A percentile compares a stretch with the other conserved stretches of the same genome.
phyloP scores from a whole-genome alignment of 768 basidiomycete species.

The Candolleomyces eurysporus region DNA sequence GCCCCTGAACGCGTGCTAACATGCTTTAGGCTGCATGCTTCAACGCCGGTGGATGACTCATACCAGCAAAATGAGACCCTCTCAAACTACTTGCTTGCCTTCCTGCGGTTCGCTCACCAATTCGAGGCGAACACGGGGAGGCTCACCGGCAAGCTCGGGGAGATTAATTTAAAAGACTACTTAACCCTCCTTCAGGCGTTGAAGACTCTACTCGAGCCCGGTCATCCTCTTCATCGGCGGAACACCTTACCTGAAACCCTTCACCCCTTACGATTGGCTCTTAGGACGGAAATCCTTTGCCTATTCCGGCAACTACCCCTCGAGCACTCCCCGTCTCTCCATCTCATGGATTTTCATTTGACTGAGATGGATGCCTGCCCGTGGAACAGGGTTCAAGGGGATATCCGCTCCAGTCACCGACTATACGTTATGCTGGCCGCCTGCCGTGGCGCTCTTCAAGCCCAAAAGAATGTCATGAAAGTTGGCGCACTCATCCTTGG shows the following conservation, averaged over 20 bases:
- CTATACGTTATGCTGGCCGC: neutral
- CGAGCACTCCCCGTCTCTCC: too few relatives aligned
- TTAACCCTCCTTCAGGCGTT: neutral
- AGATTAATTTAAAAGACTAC: too few relatives aligned
- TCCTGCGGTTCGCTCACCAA: neutral
- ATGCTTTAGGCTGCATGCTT: neutral
- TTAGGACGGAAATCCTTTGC: neutral
- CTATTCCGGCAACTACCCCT: neutral
- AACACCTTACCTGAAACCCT: neutral
- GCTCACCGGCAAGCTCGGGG: too few relatives aligned
- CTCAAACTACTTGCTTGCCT: neutral
- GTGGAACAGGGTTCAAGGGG: neutral
- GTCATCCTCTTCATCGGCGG: neutral
- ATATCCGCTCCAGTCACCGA: neutral
- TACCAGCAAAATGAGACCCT: neutral
- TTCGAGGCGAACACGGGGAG: neutral
- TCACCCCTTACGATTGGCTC: neutral
- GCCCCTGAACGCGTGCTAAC: neutral
- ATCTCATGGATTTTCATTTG: neutral
- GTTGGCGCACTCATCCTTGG: neutral
- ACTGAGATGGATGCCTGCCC: neutral
- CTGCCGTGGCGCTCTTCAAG: neutral
- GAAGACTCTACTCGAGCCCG: neutral
- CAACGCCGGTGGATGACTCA: neutral
- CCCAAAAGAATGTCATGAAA: neutral